Conservation (phyloP, 1,284 basidiomycete species). For the Marasmius fiardii region DNA sequence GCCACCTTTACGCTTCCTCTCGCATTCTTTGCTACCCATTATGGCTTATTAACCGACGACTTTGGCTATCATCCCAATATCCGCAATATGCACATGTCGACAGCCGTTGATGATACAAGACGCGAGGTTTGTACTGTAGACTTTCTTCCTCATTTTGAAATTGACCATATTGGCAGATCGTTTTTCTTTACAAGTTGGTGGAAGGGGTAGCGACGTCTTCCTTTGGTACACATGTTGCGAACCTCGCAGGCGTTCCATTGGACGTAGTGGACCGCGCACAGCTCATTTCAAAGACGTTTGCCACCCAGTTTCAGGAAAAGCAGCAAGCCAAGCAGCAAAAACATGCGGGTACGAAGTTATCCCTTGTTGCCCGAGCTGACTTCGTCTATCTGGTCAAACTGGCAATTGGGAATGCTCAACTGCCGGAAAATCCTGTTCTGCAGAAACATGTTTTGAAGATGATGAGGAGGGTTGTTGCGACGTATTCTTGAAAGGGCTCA, state of each 20-base stretch:
- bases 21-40: conserved; percentile 86
- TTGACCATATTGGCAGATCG: conserved; percentile 46
- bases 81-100: conserved; percentile 92
- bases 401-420: conserved; percentile 44
- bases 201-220: conserved; percentile 87
- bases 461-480: conserved; percentile 46
- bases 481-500: background rate
- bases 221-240: conserved; percentile 91
- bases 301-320: conserved; percentile 78
- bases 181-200: conserved; percentile 93
- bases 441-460: conserved; percentile 49
- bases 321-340: conserved; percentile 62
- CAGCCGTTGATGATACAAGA: conserved; percentile 86
- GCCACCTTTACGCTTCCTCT: conserved; percentile 88
- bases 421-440: conserved; percentile 52
- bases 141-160: conserved; percentile 4
- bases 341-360: conserved; percentile 53
- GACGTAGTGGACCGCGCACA: conserved; percentile 87
- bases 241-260: conserved; percentile 78
- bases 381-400: conserved; percentile 73
- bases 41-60: conserved; percentile 84
- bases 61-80: conserved; percentile 91
- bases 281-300: conserved; percentile 84
- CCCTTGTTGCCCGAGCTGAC: conserved; percentile 82
- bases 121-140: conserved; percentile 55